Conservation (phyloP, 352 stramenopile species). For the Aphanomyces astaci region DNA sequence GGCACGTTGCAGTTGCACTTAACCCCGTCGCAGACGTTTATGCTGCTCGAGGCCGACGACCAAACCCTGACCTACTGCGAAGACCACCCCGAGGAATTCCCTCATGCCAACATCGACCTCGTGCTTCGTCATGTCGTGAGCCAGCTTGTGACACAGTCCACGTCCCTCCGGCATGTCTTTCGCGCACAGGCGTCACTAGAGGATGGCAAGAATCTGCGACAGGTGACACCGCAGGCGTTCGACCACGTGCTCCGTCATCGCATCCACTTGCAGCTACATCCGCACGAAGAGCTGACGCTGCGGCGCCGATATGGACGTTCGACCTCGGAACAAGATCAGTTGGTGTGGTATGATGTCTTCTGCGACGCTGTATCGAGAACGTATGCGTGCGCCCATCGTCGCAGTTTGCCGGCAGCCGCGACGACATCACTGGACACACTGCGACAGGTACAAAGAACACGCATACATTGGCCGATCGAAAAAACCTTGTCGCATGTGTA, state of each 20-base stretch:
- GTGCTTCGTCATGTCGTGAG: constrained; percentile 32
- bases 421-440: not conserved
- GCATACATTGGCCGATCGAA: too few relatives aligned
- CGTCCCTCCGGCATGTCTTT: constrained; percentile 34
- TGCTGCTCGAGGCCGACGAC: constrained; percentile 62
- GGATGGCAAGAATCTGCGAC: not conserved
- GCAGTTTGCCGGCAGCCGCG: too few relatives aligned
- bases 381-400: not conserved
- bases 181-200: constrained; percentile 26
- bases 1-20: constrained; percentile 62
- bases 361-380: constrained; percentile 39
- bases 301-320: constrained; percentile 32
- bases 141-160: not conserved
- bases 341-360: constrained; percentile 43
- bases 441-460: not conserved
- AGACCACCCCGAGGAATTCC: constrained; percentile 55
- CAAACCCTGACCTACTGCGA: constrained; percentile 76
- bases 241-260: constrained; percentile 24
- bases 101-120: constrained; percentile 39
- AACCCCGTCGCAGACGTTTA: constrained; percentile 52
- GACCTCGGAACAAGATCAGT: constrained; percentile 23
- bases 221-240: constrained; percentile 21
- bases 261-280: constrained; percentile 16
- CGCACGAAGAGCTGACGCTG: constrained; percentile 55
- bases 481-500: too few relatives aligned